Evolutionary conservation across 2,329 filamentous ascomycete species (phyloP).

Genomic region (Neofusicoccum kwambonambiense): DNA sequence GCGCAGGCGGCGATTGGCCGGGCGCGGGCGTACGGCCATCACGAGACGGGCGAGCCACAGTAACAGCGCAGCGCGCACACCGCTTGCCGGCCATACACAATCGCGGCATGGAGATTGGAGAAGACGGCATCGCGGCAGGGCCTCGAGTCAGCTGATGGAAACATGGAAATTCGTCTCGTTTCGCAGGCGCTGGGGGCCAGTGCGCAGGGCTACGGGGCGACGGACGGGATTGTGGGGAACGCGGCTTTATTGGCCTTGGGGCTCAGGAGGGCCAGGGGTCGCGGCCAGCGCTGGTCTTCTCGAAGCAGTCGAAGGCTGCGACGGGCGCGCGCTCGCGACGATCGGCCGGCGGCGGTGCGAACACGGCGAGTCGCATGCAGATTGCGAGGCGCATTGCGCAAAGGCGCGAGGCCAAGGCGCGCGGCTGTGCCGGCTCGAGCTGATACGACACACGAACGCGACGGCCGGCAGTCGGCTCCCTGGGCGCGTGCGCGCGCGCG

Average conservation of each 20-base stretch:
- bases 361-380: conserved; percentile 9
- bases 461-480: conserved; percentile 1
- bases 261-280: conserved; percentile 6
- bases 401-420: background rate
- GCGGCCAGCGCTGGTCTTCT: background rate
- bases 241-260: conserved; percentile 5
- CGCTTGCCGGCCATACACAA: background rate
- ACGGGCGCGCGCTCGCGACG: background rate
- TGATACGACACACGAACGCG: conserved; percentile 9
- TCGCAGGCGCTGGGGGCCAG: background rate
- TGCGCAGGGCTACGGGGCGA: conserved; percentile 8
- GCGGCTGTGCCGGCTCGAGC: conserved; percentile 1
- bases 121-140: background rate
- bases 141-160: conserved; percentile 12
- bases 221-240: conserved; percentile 14
- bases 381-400: conserved; percentile 8
- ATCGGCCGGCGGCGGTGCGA: background rate
- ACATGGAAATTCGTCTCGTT: conserved; percentile 9
- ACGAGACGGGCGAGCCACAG: conserved; percentile 13
- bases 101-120: conserved; percentile 10
- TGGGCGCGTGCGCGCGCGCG: background rate
- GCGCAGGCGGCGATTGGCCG: background rate
- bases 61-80: conserved; percentile 16
- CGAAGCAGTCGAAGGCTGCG: conserved; percentile 8
- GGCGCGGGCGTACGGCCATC: background rate